Evolutionary conservation across 1,284 basidiomycete species (phyloP).

Genomic region (Nidula niveotomentosa): DNA sequence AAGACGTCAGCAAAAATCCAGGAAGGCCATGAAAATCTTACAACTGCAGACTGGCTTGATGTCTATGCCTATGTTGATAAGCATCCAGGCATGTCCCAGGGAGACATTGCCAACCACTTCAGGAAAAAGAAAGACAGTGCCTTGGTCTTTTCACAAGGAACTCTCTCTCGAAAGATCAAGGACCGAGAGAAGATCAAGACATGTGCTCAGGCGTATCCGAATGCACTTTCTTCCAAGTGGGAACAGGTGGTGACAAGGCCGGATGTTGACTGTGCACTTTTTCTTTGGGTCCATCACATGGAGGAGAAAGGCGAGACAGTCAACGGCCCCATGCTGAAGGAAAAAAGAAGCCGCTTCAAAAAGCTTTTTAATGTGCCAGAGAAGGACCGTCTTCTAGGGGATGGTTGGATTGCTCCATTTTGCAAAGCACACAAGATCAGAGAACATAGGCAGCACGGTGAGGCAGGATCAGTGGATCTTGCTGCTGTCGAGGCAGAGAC

Average conservation of each 20-base stretch:
- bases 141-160: slow-evolving; percentile 19
- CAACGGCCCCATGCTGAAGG: not conserved
- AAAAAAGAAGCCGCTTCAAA: too few species aligned
- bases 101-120: slow-evolving; percentile 21
- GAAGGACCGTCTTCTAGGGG: too few species aligned
- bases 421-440: too few species aligned
- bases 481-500: too few species aligned
- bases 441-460: too few species aligned
- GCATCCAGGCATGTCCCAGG: slow-evolving; percentile 19
- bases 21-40: slow-evolving; percentile 18
- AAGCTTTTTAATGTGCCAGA: too few species aligned
- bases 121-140: slow-evolving; percentile 9
- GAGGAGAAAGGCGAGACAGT: slow-evolving; percentile 13
- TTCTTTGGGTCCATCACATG: slow-evolving; percentile 22
- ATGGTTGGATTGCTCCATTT: too few species aligned
- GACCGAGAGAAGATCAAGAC: slow-evolving; percentile 10
- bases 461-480: too few species aligned
- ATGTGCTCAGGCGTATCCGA: slow-evolving; percentile 12
- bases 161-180: slow-evolving; percentile 15
- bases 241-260: slow-evolving; percentile 21
- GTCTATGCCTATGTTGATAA: slow-evolving; percentile 19
- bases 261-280: slow-evolving; percentile 19
- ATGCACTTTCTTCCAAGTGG: slow-evolving; percentile 18
- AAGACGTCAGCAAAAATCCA: slow-evolving; percentile 10
- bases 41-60: slow-evolving; percentile 23